Percentiles rank a stretch among this genome's conserved stretches.
Evolutionary conservation across 345 rosid species (phyloP).

Genomic region (Gossypium herbaceum): DNA sequence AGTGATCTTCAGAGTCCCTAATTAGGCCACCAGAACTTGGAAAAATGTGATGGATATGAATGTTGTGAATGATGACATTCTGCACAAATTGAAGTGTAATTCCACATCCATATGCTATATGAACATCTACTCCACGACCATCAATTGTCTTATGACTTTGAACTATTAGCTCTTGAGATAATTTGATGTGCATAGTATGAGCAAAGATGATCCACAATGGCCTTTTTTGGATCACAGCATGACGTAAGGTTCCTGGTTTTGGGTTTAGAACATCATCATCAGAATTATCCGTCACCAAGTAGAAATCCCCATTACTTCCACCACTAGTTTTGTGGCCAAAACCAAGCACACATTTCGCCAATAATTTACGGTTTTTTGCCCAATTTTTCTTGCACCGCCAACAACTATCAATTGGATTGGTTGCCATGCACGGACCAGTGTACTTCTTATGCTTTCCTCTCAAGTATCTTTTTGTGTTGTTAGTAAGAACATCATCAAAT

Average conservation of each 20-base stretch:
- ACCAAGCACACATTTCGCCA: slow-evolving; percentile 59
- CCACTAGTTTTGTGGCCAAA: slow-evolving; percentile 65
- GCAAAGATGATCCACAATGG: no score
- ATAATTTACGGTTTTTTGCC: slow-evolving; percentile 45
- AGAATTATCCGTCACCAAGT: slow-evolving; percentile 44
- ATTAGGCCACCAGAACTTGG: slow-evolving; percentile 48
- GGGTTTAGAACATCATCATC: no score
- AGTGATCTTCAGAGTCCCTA: slow-evolving; percentile 60
- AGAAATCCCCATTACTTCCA: slow-evolving; percentile 47
- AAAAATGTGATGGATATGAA: slow-evolving; percentile 50
- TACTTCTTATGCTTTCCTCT: neutral
- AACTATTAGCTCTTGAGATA: no score
- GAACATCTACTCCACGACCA: slow-evolving; percentile 65
- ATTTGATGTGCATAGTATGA: no score
- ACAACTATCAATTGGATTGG: no score
- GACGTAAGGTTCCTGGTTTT: no score
- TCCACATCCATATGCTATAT: slow-evolving; percentile 57
- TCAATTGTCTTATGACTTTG: slow-evolving; percentile 51
- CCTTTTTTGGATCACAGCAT: no score
- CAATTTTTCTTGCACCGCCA: no score
- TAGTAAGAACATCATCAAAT: slow-evolving; percentile 9
- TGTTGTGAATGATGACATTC: slow-evolving; percentile 53
- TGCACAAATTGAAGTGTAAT: slow-evolving; percentile 31
- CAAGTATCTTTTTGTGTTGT: slow-evolving; percentile 28
- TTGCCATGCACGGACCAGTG: slow-evolving; percentile 24